Evolutionary conservation across 495 filamentous ascomycete species (phyloP), one percentile per base, ranked within the genome.

Genomic region (Annulohypoxylon nitens): DNA sequence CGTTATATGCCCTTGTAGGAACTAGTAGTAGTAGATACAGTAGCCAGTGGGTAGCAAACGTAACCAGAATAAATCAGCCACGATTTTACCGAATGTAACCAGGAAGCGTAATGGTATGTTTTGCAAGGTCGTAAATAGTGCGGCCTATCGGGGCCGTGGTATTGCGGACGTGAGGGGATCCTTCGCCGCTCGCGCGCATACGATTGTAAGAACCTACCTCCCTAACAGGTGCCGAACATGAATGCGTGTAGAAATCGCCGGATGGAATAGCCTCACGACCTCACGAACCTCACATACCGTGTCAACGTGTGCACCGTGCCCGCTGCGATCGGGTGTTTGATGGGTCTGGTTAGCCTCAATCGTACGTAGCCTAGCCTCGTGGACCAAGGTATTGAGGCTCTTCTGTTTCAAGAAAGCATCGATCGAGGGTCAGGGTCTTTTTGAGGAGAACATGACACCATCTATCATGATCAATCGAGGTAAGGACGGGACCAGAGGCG

Each of bases 161-260:
- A 54, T 69, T 53, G 60, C 65, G 54, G 64, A 48, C 70, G 55
- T 61, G 57, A 64, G 43, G 58, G 62, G 50, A 74, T 74, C 67
- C 72, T 71, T 75, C 67, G 72, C 72, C 67, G 66, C 64, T 51
- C 50, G 67, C 59, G 57, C 59, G 72, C 72, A 70, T 71, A 33
- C 50, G 25, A 54, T 54, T n/a, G 25, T 54, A 67, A 61, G 51
- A 65, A 47, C 64, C 48, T 68, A 68, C 45, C 43, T 65, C 51
- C 67, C 57, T 54, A 61, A 64, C 26, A 47, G 53, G 68, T 65
- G 61, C 61, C 55, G 61, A 55, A 55, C 61, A 61, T 25, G 2
- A 26, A 25, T 41, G 30, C 30, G 30, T 30, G 66, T 58, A 45
- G 23, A 67, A 30, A 64, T 62, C 14, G 48, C 62, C 57, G 59